Conservation (phyloP, 768 basidiomycete genomes). For the Crepidotus variabilis region DNA sequence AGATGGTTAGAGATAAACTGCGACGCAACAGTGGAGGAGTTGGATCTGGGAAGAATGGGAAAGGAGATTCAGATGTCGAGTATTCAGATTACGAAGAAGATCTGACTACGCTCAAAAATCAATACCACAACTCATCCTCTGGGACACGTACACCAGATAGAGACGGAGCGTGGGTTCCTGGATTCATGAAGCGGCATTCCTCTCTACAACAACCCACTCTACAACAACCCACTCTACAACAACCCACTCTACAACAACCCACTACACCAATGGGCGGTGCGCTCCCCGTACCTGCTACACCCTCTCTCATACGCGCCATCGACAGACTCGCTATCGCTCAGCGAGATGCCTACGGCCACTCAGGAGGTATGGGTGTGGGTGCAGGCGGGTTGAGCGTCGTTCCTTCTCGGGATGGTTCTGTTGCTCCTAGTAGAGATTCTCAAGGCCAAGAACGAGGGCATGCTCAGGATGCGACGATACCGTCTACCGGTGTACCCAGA, state of each 20-base stretch:
- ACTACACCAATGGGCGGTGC: conserved; percentile 10
- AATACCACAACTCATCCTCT: background rate
- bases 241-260: background rate
- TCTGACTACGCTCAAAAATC: conserved; percentile 17
- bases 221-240: conserved; percentile 7
- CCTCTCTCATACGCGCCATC: conserved; percentile 61
- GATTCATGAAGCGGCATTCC: conserved; percentile 41
- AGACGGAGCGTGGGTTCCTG: conserved; percentile 41
- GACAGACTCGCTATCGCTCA: conserved; percentile 58
- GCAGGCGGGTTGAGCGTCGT: background rate
- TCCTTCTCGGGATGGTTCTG: background rate
- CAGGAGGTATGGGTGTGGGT: background rate
- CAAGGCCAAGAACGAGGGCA: background rate
- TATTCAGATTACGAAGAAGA: conserved; percentile 50
- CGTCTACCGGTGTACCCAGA: background rate
- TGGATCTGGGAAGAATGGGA: background rate
- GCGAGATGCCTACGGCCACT: conserved; percentile 38
- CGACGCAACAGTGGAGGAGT: conserved; percentile 6
- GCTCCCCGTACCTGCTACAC: conserved; percentile 54
- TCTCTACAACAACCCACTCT: conserved; percentile 11
- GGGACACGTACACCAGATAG: conserved; percentile 5
- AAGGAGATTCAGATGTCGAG: conserved; percentile 13
- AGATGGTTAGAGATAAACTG: conserved; percentile 28
- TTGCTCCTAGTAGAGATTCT: background rate
- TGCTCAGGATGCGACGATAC: conserved; percentile 3